Conservation (phyloP, 352 stramenopile genomes). For the Globisporangium rhizosaccharum region DNA sequence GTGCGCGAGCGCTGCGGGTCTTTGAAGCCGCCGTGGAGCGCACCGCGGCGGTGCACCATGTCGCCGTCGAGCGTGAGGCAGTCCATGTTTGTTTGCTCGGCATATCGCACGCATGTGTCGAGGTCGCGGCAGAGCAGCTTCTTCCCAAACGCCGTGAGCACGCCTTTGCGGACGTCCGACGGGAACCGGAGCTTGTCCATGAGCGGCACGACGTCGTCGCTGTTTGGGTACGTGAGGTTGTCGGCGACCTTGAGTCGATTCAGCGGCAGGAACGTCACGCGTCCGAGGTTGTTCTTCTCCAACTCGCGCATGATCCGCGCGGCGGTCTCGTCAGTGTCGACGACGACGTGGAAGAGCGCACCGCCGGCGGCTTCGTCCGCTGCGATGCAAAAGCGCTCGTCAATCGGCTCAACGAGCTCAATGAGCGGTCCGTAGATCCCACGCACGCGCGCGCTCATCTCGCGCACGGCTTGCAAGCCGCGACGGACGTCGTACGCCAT, state of each 20-base stretch:
- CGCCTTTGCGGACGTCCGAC: conserved; percentile 84
- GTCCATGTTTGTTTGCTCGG: conserved; percentile 91
- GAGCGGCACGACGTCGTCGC: conserved; percentile 78
- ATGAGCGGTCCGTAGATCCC: conserved; percentile 95
- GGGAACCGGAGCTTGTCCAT: conserved; percentile 86
- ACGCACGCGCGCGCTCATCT: conserved; percentile 79
- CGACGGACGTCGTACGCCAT: conserved; percentile 85
- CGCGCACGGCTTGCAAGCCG: conserved; percentile 73
- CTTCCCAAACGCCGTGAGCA: conserved; percentile 95
- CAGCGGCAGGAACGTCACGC: conserved; percentile 97
- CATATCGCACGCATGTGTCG: conserved; percentile 82
- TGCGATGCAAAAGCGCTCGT: conserved; percentile 91
- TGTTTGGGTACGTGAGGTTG: conserved; percentile 56
- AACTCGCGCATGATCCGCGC: conserved; percentile 92
- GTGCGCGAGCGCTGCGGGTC: conserved; percentile 81
- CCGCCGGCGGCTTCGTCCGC: conserved; percentile 95
- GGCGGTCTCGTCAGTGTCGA: conserved; percentile 97
- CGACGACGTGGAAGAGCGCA: conserved; percentile 97
- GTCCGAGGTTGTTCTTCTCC: conserved; percentile 91
- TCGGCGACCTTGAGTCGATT: conserved; percentile 90
- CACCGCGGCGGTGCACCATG: conserved; percentile 94
- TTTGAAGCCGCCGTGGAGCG: conserved; percentile 96
- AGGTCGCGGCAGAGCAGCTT: conserved; percentile 95
- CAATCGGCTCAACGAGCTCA: conserved; percentile 89
- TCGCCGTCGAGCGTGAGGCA: conserved; percentile 98